Base-by-base conservation (phyloP, 225 moss, liverwort and hornwort genomes). In the Bryoerythrophyllum caledonicum region DNA sequence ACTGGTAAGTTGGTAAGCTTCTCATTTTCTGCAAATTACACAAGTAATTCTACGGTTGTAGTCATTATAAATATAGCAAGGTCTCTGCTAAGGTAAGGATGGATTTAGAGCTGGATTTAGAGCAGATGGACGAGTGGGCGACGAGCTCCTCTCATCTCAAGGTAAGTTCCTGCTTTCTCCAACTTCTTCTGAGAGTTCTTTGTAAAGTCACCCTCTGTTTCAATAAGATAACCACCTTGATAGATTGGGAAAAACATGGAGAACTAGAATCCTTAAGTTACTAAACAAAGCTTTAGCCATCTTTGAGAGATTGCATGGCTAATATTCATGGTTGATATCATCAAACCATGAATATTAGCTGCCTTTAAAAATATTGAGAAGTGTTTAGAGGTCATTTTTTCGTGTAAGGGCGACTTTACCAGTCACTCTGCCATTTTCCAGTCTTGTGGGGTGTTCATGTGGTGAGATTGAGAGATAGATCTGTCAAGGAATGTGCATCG, bases 1-100 rank as follows among this genome's bases (percentile, higher is more conserved):
- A 35, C 60, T 37, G 80, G 77, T 84, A 74, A 74, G 80, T 48
- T 37, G 63, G 48, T 48, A 48, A 70, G 76, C 48, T 63, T 77
- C 54, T 77, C 77, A 81, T 54, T 65, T 17, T 61, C 60, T 48
- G 23, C 15, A 60, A 21, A 15, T 46, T 19, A 9, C 38, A 38
- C 8, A 7, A 17, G 1, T 28, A 24, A 60, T 30, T 34, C 17
- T 5, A 46, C 53, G 19, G 19, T 53, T 53, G 23, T 40, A 54
- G 16, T 13, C 32, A 21, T 60, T 48, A 7, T 5, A 8, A 11
- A 28, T 8, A 12, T 60, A 13, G 5, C 13, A 20, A 19, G 60
- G 14, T 60, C 43, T 43, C 11, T 44, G 58, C 9, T 2, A 60
- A 20, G 40, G 27, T 44, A 43, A 43, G 43, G 41, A 41, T 21